Evolutionary conservation across 2,329 filamentous ascomycete genomes (phyloP), one percentile per base, ranked within the genome.

Genomic region (Didymella pinodella): DNA sequence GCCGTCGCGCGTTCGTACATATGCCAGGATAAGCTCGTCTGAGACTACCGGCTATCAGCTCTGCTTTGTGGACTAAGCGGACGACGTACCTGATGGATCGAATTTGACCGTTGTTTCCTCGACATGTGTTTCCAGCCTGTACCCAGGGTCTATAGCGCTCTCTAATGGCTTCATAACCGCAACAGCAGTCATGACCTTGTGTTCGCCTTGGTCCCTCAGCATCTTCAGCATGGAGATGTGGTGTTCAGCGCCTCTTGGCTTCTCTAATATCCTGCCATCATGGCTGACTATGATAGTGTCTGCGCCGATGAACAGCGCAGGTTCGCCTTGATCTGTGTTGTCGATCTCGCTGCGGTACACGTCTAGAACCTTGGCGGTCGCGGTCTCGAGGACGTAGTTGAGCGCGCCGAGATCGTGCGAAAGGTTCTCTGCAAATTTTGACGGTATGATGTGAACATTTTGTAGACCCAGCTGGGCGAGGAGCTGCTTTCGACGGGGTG

Each of bases 71-170:
- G 6, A 16, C 0, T 8, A 10, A 0, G 7, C 11, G 46, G 28
- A 47, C 14, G 41, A 45, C 57, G 26, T 68, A 80, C 79, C 72
- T 43, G 85, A 85, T 58, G 83, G 78, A 73, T 93, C 92, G 78
- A 99, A 99, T 73, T 85, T 87, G n/a, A 99, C 95, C 61, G 84
- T 86, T 44, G 94, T 98, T 83, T 97, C 93, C 80, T 98, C 94
- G 5, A 95, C 91, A 71, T 90, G 86, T 43, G 86, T 88, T 70
- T 91, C 88, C 50, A 96, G 81, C 62, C 88, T 87, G 79, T 99
- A 99, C 0, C 95, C 95, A 0, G 95, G 95, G 73, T 92, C 87
- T 54, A 86, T 81, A 0, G 92, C 90, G 72, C 92, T 93, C 53
- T 89, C 89, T 60, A 94, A 80, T 22, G 95, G 95, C 51, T 90